Evolutionary conservation across 2,329 filamentous ascomycete genomes (phyloP).

Genomic region (Trichoderma oligosporum): DNA sequence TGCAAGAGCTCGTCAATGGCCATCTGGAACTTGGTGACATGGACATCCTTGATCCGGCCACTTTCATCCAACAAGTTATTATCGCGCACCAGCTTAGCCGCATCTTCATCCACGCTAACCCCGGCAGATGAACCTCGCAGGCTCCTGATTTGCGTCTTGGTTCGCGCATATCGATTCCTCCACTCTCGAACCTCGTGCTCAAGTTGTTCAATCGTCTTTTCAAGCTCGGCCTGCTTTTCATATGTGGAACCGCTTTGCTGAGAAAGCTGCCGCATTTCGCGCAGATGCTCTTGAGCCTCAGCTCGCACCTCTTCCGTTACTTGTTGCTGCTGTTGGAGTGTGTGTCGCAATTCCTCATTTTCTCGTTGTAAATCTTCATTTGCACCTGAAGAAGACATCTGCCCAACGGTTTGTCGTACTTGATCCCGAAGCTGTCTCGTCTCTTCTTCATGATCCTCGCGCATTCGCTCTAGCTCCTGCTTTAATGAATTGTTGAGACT

Average conservation of each 20-base stretch:
- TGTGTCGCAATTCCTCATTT: conserved; percentile 63
- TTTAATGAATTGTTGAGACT: conserved; percentile 75
- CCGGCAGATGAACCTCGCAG: conserved; percentile 78
- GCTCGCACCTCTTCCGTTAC: conserved; percentile 82
- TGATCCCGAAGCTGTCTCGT: conserved; percentile 61
- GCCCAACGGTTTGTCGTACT: conserved; percentile 35
- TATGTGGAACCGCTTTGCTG: conserved; percentile 73
- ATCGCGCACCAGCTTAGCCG: conserved; percentile 62
- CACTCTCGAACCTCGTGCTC: conserved; percentile 84
- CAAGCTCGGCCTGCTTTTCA: conserved; percentile 77
- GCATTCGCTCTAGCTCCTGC: conserved; percentile 71
- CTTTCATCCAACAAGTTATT: conserved; percentile 64
- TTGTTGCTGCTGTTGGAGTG: conserved; percentile 69
- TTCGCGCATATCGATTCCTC: conserved; percentile 82
- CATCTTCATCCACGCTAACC: conserved; percentile 64
- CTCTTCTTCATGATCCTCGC: conserved; percentile 62
- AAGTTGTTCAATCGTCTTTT: conserved; percentile 68
- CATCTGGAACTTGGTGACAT: conserved; percentile 93
- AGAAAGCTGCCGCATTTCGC: conserved; percentile 85
- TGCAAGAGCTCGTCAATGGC: conserved; percentile 87
- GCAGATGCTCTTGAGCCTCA: conserved; percentile 77
- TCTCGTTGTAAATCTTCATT: conserved; percentile 60
- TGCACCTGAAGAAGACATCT: conserved; percentile 29
- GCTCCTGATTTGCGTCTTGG: conserved; percentile 81
- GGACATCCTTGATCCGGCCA: conserved; percentile 83